Percentiles rank a stretch among this genome's conserved stretches.
phyloP scores from a whole-genome alignment of 306 rosid genomes.

The Mucuna pruriens region DNA sequence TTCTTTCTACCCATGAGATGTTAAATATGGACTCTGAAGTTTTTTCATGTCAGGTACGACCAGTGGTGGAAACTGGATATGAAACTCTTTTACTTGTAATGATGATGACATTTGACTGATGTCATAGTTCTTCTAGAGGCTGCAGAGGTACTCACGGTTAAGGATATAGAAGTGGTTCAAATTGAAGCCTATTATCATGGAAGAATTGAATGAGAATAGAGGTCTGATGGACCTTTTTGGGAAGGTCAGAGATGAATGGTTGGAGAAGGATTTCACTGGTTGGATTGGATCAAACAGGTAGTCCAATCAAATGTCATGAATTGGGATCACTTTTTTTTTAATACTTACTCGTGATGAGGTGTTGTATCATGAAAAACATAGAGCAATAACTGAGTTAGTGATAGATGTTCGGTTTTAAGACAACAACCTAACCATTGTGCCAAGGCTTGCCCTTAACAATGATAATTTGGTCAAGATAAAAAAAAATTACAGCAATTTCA shows the following conservation, averaged over 20 bases:
- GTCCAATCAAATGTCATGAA: conserved; percentile 24
- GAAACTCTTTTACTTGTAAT: conserved; percentile 77
- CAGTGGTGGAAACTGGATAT: conserved; percentile 90
- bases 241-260: conserved; percentile 89
- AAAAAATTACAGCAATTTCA: not conserved
- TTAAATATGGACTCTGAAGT: not conserved
- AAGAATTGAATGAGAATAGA: conserved; percentile 78
- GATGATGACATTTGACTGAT: conserved; percentile 38
- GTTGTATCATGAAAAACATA: not conserved
- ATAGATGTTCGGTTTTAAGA: not conserved
- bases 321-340: not conserved
- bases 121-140: conserved; percentile 63
- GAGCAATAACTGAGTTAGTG: not conserved
- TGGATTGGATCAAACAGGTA: conserved; percentile 97
- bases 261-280: conserved; percentile 68
- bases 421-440: too few relatives aligned
- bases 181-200: conserved; percentile 75
- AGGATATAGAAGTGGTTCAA: conserved; percentile 73
- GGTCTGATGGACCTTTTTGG: conserved; percentile 75
- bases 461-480: not conserved
- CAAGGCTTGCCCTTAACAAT: not conserved
- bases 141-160: conserved; percentile 74
- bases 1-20: not conserved
- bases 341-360: not conserved
- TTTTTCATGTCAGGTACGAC: conserved; percentile 55